Base-by-base conservation (phyloP, 371 early-diverging fungal species). In the Syncephalastrum monosporum region DNA sequence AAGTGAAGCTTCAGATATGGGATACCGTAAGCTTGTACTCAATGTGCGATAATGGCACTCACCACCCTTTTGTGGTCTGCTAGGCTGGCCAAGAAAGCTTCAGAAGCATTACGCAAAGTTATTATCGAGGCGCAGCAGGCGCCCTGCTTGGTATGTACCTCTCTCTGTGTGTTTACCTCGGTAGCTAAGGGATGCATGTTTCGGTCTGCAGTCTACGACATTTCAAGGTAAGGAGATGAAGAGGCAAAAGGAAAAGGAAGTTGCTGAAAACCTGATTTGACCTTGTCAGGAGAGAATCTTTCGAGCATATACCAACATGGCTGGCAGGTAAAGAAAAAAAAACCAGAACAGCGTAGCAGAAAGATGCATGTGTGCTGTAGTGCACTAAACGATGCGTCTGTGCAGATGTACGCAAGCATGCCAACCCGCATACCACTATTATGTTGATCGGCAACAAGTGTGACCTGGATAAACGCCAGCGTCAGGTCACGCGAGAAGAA, bases 1-100 rank as follows among this genome's bases (percentile, higher is more conserved):
- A 85, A 61, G 88, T 98, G 64, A 97, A 97, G 74, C 83, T 99
- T 17, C 98, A 98, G 72, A 94, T 99, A 55, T 99, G 99, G 99
- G 99, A 99, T 73, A 98, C 99, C 14, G 96, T 94, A 67, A 84
- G 89, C 7, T 27, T 12, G 85, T 83, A 45, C 55, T 21, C 21
- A 21, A 21, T 21, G 21, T 21, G 21, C 21, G 21, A 21, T 0
- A 21, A 21, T 21, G 21, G 21, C 2, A 21, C 21, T 21, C 21
- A 21, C 0, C 21, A 21, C 3, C 27, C 3, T 27, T 27, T 27
- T 5, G 1, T 72, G 56, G 68, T 19, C 43, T 21, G 14, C 21
- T 53, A 82, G 76, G 95, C 95, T 27, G 95, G 96, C 21, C 95
- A 96, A 69, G 96, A 96, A 67, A 88, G 95, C 19, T 98, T 98